Evolutionary conservation across 2,329 filamentous ascomycete genomes (phyloP).

Genomic region (Ustilaginoidea virens): DNA sequence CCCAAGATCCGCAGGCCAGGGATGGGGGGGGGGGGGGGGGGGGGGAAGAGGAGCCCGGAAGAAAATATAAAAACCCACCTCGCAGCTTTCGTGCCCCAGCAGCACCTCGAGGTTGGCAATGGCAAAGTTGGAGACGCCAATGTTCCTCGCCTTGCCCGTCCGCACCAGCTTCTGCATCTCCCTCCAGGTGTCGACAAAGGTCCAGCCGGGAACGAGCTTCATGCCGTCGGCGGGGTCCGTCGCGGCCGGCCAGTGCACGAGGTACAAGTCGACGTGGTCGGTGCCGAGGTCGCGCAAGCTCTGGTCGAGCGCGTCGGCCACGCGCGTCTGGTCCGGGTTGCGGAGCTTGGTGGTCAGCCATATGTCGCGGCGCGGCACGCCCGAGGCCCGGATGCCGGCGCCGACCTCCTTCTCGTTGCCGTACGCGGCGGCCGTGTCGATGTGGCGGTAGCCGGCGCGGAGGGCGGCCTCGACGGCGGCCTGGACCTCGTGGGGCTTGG

Average conservation of each 20-base stretch:
- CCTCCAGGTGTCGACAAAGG: slow-evolving; percentile 66
- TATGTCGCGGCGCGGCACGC: slow-evolving; percentile 48
- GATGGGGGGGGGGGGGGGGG: no score
- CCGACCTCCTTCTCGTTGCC: slow-evolving; percentile 61
- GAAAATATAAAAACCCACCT: slow-evolving; percentile 43
- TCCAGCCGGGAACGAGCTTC: slow-evolving; percentile 63
- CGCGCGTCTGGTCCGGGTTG: slow-evolving; percentile 63
- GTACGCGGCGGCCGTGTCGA: slow-evolving; percentile 64
- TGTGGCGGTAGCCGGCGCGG: slow-evolving; percentile 54
- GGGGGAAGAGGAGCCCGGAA: no score
- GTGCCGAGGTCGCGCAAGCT: slow-evolving; percentile 45
- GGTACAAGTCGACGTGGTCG: slow-evolving; percentile 54
- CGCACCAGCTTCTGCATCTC: slow-evolving; percentile 59
- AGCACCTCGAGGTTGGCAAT: slow-evolving; percentile 69
- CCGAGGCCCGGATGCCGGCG: slow-evolving; percentile 45
- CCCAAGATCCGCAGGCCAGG: no score
- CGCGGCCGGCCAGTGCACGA: slow-evolving; percentile 58
- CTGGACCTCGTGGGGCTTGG: slow-evolving; percentile 50
- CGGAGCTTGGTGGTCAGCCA: slow-evolving; percentile 72
- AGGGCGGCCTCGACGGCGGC: slow-evolving; percentile 58
- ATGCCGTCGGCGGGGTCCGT: slow-evolving; percentile 44
- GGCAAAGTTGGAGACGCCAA: slow-evolving; percentile 77
- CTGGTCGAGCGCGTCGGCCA: slow-evolving; percentile 42
- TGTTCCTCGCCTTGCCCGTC: slow-evolving; percentile 60
- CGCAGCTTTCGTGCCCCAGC: slow-evolving; percentile 49